Evolutionary conservation across 2,329 filamentous ascomycete genomes (phyloP), one percentile per base, ranked within the genome.

Genomic region (Chrysoporthe cubensis): DNA sequence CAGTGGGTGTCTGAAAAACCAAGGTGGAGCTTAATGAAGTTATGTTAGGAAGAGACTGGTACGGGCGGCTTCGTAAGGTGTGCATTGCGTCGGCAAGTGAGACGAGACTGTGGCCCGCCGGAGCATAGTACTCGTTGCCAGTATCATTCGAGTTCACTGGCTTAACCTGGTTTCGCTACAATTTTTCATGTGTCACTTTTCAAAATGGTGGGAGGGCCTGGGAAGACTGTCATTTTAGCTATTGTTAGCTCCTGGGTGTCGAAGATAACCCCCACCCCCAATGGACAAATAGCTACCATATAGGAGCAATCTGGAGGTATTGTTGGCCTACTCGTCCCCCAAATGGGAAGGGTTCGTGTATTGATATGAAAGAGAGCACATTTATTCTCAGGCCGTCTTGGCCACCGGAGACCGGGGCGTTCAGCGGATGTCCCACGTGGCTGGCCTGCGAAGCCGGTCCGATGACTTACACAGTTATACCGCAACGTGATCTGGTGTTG

Each of bases 51-150:
- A 13, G 34, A 62, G 57, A 62, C 43, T 14, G 37, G 16, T 21
- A 57, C 4, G 32, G 54, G 54, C 7, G 32, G 32, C 34, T n/a
- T 18, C 18, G 32, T 57, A 57, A 14, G n/a, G n/a, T 40, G 54
- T 40, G 54, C 54, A 57, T 57, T 56, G 61, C 34, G 43, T 66
- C 50, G 32, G 37, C 26, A 66, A 21, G 46, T 46, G 40, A 4
- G 48, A 48, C n/a, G 48, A 62, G 37, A 57, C 57, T 57, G 65
- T 18, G 37, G 11, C 13, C 56, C 58, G 16, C 44, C 18, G 21
- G 65, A 37, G 42, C 58, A 57, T 66, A 26, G 34, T 14, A 32
- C 11, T 16, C 11, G 59, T 21, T 34, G 48, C 42, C 32, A 42
- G 48, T 32, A 62, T 57, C 54, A 34, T 52, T 52, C 9, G 21